Conservation (phyloP, 139 green algal species). For the Chlamydomonas eustigma region DNA sequence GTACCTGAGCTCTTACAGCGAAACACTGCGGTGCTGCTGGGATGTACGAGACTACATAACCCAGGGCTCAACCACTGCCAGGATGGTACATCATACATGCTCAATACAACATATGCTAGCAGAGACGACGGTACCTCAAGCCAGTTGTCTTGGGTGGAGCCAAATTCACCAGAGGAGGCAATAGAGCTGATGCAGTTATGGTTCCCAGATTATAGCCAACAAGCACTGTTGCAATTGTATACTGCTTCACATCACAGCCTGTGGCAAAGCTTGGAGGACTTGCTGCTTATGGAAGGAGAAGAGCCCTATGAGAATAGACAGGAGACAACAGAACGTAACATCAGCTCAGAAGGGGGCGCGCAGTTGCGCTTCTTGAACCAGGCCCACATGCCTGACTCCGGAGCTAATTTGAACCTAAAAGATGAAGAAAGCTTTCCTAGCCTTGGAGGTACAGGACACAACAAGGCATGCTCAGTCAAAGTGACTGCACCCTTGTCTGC, state of each 20-base stretch:
- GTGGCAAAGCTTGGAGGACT: background rate
- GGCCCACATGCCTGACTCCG: no score
- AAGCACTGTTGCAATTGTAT: background rate
- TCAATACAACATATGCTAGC: no score
- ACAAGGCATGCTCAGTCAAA: background rate
- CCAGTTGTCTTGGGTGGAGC: no score
- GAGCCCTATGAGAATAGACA: constrained; percentile 1
- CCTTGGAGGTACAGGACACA: background rate
- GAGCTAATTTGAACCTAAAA: no score
- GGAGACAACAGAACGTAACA: background rate
- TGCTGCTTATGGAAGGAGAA: constrained; percentile 16
- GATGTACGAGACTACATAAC: no score
- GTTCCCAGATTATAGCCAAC: background rate
- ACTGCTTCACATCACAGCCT: background rate
- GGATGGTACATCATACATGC: no score
- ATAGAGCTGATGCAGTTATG: constrained; percentile 9
- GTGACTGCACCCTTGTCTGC: background rate
- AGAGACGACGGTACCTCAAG: no score
- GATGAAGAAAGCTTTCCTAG: background rate
- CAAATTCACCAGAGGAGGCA: background rate
- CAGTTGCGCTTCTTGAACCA: no score
- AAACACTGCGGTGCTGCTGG: no score
- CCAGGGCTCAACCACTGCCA: no score
- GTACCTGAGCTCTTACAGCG: no score
- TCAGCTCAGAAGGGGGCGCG: background rate